A percentile compares a stretch with the other conserved stretches of the same genome.
phyloP scores from a whole-genome alignment of 176 grass and related monocot genomes.

The Hordeum marinum region DNA sequence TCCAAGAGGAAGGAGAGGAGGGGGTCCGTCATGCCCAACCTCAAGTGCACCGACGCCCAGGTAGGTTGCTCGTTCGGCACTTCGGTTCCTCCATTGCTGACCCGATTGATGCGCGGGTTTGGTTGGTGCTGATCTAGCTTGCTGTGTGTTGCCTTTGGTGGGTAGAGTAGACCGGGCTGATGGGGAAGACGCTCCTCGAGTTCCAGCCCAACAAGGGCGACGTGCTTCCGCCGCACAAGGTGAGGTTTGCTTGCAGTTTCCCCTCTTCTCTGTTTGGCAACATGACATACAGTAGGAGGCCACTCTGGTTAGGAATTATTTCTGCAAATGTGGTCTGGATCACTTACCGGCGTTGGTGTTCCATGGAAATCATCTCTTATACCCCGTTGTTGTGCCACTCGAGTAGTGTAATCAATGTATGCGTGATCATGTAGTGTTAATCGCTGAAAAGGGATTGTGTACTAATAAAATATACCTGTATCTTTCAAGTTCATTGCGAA shows the following conservation, averaged over 20 bases:
- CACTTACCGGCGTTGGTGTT: not conserved
- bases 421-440: not conserved
- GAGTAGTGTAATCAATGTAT: not conserved
- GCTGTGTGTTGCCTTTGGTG: not conserved
- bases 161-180: slow-evolving; percentile 75
- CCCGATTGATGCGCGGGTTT: not conserved
- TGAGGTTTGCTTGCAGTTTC: slow-evolving; percentile 22
- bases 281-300: not conserved
- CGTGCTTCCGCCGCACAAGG: slow-evolving; percentile 81
- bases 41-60: slow-evolving; percentile 86
- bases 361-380: not conserved
- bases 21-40: slow-evolving; percentile 75
- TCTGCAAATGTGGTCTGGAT: not conserved
- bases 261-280: not conserved
- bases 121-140: not conserved
- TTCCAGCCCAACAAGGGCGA: slow-evolving; percentile 92
- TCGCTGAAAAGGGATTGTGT: not conserved
- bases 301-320: not conserved
- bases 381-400: not conserved
- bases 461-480: not conserved
- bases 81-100: not conserved
- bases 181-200: slow-evolving; percentile 89
- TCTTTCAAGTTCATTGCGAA: not conserved
- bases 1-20: slow-evolving; percentile 70
- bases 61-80: slow-evolving; percentile 18